Evolutionary conservation across 2,329 filamentous ascomycete species (phyloP), one percentile per base, ranked within the genome.

Genomic region (Penicillium sp.): DNA sequence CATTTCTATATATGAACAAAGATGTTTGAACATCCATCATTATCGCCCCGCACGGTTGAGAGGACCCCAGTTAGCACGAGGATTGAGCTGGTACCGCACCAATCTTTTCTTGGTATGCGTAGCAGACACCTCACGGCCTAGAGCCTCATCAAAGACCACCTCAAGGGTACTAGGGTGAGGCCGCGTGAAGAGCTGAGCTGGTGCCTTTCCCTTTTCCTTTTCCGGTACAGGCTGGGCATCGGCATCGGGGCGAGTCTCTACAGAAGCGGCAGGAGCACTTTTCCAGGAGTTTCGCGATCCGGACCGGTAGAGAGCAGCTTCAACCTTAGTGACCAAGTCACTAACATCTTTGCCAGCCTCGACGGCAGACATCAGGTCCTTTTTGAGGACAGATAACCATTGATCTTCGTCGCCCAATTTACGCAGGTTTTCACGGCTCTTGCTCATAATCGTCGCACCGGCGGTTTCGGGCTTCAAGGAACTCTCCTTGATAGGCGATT

Each of bases 41-140:
- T 52, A 50, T 21, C 59, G 56, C 38, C 31, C 62, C 7, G 78
- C 78, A 38, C 76, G 74, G 57, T 71, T 78, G 85, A 96, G 86
- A 1, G 94, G 94, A 0, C 94, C 94, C 94, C 94, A 99, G 72
- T 97, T 94, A 69, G 91, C 87, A 58, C 88, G 81, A 45, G 94
- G 94, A 71, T 97, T 97, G 59, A 87, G 78, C 78, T 96, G 94
- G 74, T 97, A 99, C 61, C 93, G 82, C 53, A 95, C 86, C 45
- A 95, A 81, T 62, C 87, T 88, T 71, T 84, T 87, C 48, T 79
- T 82, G 52, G 84, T 82, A 60, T 79, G 65, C 11, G 66, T 59
- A 19, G 65, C 66, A 19, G 71, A 64, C 2, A 67, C 83, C 58
- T 91, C 87, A 65, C 81, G 87, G 0, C 92, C 93, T 13, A 97